phyloP scores from a whole-genome alignment of 257 asterid genomes.

The Coffea canephora region DNA sequence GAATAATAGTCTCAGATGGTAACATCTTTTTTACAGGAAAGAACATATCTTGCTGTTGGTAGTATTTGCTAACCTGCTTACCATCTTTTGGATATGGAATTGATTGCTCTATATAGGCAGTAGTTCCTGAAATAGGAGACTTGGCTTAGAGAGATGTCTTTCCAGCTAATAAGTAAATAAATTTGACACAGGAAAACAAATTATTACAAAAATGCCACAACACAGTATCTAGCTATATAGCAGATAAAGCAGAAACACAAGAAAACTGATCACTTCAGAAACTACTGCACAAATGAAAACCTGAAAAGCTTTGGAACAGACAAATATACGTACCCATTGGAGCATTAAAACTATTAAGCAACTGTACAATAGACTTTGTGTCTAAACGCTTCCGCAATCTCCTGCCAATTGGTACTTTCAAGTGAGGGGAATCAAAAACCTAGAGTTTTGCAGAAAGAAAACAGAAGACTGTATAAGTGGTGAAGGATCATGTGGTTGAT shows the following conservation, averaged over 20 bases:
- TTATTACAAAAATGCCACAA: neutral
- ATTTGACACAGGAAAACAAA: neutral
- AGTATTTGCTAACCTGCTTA: slow-evolving; percentile 69
- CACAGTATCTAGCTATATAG: no score
- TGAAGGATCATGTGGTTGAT: neutral
- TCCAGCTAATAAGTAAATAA: slow-evolving; percentile 15
- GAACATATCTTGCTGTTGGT: neutral
- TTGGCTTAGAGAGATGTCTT: slow-evolving; percentile 15
- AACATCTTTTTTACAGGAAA: slow-evolving; percentile 6
- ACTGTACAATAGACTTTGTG: slow-evolving; percentile 63
- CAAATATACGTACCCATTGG: slow-evolving; percentile 50
- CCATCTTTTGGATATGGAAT: slow-evolving; percentile 83
- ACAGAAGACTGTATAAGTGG: neutral
- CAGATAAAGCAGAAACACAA: neutral
- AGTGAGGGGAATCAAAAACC: slow-evolving; percentile 81
- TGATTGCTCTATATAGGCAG: slow-evolving; percentile 82
- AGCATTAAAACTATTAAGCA: slow-evolving; percentile 70
- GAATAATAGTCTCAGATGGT: neutral
- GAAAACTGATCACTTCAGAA: neutral
- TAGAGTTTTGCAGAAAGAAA: slow-evolving; percentile 15
- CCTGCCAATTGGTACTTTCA: slow-evolving; percentile 61
- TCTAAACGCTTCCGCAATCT: slow-evolving; percentile 66
- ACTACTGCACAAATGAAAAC: neutral
- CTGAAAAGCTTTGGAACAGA: neutral
- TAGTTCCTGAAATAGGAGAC: slow-evolving; percentile 62